Conservation (phyloP, 371 early-diverging fungal genomes). For the Rhizopus sp. region DNA sequence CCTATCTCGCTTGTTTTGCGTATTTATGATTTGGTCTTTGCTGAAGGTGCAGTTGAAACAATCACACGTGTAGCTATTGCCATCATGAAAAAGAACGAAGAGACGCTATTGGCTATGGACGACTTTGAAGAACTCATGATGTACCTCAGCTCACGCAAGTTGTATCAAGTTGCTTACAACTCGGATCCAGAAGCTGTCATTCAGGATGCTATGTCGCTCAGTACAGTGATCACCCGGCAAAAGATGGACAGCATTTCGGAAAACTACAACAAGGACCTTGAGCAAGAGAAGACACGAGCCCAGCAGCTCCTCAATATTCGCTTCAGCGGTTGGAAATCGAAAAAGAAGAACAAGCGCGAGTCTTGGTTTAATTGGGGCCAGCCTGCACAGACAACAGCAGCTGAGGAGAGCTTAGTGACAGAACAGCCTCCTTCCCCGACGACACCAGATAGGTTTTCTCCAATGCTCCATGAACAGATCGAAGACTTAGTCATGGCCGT, state of each 20-base stretch:
- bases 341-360: constrained; percentile 26
- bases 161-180: constrained; percentile 75
- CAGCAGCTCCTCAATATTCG: constrained; percentile 54
- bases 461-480: constrained; percentile 54
- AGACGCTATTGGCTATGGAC: constrained; percentile 66
- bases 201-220: constrained; percentile 73
- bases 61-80: constrained; percentile 89
- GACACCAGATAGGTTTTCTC: constrained; percentile 20
- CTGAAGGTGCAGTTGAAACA: constrained; percentile 83
- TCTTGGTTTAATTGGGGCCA: constrained; percentile 35
- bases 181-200: constrained; percentile 72
- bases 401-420: constrained; percentile 1
- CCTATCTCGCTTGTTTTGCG: constrained; percentile 88
- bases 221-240: constrained; percentile 64
- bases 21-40: constrained; percentile 89
- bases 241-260: constrained; percentile 76
- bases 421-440: constrained; percentile 2
- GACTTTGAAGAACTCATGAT: constrained; percentile 87
- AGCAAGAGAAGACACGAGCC: constrained; percentile 57
- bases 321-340: constrained; percentile 28
- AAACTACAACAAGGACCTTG: constrained; percentile 57
- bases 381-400: background rate
- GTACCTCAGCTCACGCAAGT: constrained; percentile 72
- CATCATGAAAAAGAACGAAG: constrained; percentile 80
- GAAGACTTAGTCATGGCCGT: constrained; percentile 62